Evolutionary conservation across 768 basidiomycete genomes (phyloP).

Genomic region (Naganishia kalamii): DNA sequence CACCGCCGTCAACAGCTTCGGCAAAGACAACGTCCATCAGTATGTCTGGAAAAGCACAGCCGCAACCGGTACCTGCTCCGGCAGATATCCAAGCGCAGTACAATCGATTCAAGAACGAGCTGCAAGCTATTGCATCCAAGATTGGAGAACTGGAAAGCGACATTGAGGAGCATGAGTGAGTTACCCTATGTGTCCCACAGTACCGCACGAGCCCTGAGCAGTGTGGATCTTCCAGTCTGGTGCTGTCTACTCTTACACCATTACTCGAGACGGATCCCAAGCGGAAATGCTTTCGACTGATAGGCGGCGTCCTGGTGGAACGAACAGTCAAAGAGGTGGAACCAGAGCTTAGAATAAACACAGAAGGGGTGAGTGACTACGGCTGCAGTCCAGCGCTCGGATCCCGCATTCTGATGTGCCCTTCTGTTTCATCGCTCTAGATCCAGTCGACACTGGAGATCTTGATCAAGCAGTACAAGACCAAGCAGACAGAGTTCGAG

Average conservation of each 20-base stretch:
- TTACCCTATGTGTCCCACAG: constrained; percentile 23
- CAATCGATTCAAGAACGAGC: constrained; percentile 66
- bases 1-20: neutral
- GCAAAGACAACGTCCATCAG: neutral
- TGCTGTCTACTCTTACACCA: constrained; percentile 78
- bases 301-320: constrained; percentile 92
- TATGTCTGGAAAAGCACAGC: neutral
- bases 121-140: constrained; percentile 85
- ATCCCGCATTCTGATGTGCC: too few species aligned
- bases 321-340: constrained; percentile 91
- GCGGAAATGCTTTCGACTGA: constrained; percentile 91
- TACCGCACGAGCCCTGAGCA: neutral
- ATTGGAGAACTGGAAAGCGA: constrained; percentile 95
- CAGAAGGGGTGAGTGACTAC: constrained; percentile 63
- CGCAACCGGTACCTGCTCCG: constrained; percentile 19
- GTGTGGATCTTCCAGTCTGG: constrained; percentile 57
- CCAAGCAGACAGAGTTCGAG: constrained; percentile 43
- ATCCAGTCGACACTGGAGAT: constrained; percentile 73
- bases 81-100: constrained; percentile 24
- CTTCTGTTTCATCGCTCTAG: constrained; percentile 47
- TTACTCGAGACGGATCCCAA: constrained; percentile 72
- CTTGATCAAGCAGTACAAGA: constrained; percentile 78
- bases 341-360: constrained; percentile 81
- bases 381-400: neutral
- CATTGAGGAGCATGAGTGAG: constrained; percentile 87